Percentiles rank a stretch among this genome's conserved stretches.
Evolutionary conservation across 805 yeast species (phyloP).

Genomic region (Pichia nakasei): DNA sequence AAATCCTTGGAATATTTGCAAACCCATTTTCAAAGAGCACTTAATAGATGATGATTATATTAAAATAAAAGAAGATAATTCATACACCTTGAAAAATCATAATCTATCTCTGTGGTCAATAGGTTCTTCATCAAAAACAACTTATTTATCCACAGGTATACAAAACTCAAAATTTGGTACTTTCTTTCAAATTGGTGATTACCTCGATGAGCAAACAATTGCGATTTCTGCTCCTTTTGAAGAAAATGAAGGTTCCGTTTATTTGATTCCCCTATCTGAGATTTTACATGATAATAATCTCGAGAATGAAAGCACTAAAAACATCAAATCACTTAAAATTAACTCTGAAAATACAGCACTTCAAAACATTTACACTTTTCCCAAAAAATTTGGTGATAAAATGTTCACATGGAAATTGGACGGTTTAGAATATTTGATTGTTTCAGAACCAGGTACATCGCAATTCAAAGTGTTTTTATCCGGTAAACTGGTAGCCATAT

Average conservation of each 20-base stretch:
- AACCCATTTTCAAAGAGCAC: conserved; percentile 6
- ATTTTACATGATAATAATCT: conserved; percentile 12
- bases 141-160: conserved; percentile 13
- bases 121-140: background rate
- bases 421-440: conserved; percentile 31
- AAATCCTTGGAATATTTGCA: conserved; percentile 30
- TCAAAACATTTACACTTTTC: conserved; percentile 9
- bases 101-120: too few species aligned
- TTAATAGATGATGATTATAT: too few species aligned
- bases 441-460: conserved; percentile 47
- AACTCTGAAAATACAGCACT: too few species aligned
- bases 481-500: conserved; percentile 11
- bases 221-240: conserved; percentile 48
- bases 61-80: too few species aligned
- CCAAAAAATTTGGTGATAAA: conserved; percentile 35
- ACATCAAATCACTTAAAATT: too few species aligned
- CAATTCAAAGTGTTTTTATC: conserved; percentile 29
- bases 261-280: conserved; percentile 33
- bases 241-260: conserved; percentile 34
- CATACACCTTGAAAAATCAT: too few species aligned
- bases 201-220: conserved; percentile 28
- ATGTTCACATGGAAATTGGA: conserved; percentile 24
- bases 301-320: background rate
- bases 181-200: conserved; percentile 34
- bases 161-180: conserved; percentile 39